Evolutionary conservation across 2,329 filamentous ascomycete species (phyloP).

Genomic region (Ascochyta clinopodiicola): DNA sequence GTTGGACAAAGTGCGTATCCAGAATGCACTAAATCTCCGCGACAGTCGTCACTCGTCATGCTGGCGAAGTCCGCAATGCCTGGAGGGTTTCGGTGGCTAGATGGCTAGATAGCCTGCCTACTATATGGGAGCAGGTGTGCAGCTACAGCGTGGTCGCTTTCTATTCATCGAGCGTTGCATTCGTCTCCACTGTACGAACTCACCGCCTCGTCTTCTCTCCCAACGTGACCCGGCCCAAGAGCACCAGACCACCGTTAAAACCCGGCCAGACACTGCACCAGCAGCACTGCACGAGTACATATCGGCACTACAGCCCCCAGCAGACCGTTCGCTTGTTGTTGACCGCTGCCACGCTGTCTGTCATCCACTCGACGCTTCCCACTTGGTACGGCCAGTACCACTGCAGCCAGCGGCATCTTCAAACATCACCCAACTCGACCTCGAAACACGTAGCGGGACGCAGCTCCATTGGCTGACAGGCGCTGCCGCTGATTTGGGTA

Average conservation of each 20-base stretch:
- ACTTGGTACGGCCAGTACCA: slow-evolving; percentile 15
- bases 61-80: slow-evolving; percentile 49
- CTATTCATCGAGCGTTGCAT: slow-evolving; percentile 35
- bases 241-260: slow-evolving; percentile 30
- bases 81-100: slow-evolving; percentile 15
- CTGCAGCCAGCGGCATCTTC: slow-evolving; percentile 33
- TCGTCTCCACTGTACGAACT: slow-evolving; percentile 34
- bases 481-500: slow-evolving; percentile 24
- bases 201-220: slow-evolving; percentile 41
- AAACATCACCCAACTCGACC: slow-evolving; percentile 36
- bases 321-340: slow-evolving; percentile 20
- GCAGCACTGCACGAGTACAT: slow-evolving; percentile 26
- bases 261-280: slow-evolving; percentile 16
- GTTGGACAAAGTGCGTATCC: slow-evolving; percentile 32
- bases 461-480: slow-evolving; percentile 43
- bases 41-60: slow-evolving; percentile 34
- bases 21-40: slow-evolving; percentile 21
- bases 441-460: slow-evolving; percentile 41
- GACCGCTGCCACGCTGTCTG: slow-evolving; percentile 20
- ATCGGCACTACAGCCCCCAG: slow-evolving; percentile 27
- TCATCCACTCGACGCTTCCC: slow-evolving; percentile 14
- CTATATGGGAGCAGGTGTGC: slow-evolving; percentile 65
- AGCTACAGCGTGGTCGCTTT: slow-evolving; percentile 43
- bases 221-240: slow-evolving; percentile 38
- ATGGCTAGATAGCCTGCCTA: slow-evolving; percentile 57